These are phyloP conservation scores for Mollisia scopiformis DNA, from an alignment of 2,329 filamentous ascomycete genomes.

Conservation along the genomic window DNA sequence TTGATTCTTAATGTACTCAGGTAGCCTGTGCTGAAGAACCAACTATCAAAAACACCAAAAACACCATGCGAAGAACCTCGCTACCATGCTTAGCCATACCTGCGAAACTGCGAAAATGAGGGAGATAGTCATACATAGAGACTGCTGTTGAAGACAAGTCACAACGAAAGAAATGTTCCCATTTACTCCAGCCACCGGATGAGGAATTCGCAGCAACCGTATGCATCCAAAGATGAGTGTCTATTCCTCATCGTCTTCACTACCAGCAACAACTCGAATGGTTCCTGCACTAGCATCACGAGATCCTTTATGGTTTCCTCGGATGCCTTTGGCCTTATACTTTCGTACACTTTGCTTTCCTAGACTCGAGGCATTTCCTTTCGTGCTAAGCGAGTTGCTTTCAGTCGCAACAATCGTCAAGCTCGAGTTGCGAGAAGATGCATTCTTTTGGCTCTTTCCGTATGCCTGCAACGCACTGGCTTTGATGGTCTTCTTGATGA, in stretches of 20 bases:
- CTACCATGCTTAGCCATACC: slow-evolving; percentile 11
- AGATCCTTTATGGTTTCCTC: slow-evolving; percentile 11
- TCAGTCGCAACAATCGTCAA: slow-evolving; percentile 26
- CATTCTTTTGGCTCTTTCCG: slow-evolving; percentile 27
- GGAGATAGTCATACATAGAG: slow-evolving; percentile 31
- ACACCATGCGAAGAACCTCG: background rate
- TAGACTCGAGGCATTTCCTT: slow-evolving; percentile 9
- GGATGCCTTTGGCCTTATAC: slow-evolving; percentile 21
- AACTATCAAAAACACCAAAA: background rate
- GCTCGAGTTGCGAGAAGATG: slow-evolving; percentile 29
- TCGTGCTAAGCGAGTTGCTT: slow-evolving; percentile 7
- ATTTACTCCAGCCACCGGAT: slow-evolving; percentile 14
- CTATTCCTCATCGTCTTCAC: slow-evolving; percentile 16
- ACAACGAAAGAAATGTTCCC: slow-evolving; percentile 15
- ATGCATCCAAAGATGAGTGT: background rate
- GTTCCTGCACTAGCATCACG: slow-evolving; percentile 24
- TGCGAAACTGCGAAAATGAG: slow-evolving; percentile 17
- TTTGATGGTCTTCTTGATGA: slow-evolving; percentile 26
- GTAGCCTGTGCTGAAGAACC: background rate
- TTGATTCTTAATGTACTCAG: slow-evolving; percentile 1
- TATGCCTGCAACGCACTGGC: slow-evolving; percentile 30
- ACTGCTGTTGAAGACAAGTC: slow-evolving; percentile 32
- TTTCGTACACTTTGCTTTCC: slow-evolving; percentile 21
- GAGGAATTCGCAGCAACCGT: background rate
- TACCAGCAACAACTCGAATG: slow-evolving; percentile 25